These are phyloP conservation scores for Talaromyces sp. DNA, from an alignment of 2,329 filamentous ascomycete genomes.

Conservation along the genomic window DNA sequence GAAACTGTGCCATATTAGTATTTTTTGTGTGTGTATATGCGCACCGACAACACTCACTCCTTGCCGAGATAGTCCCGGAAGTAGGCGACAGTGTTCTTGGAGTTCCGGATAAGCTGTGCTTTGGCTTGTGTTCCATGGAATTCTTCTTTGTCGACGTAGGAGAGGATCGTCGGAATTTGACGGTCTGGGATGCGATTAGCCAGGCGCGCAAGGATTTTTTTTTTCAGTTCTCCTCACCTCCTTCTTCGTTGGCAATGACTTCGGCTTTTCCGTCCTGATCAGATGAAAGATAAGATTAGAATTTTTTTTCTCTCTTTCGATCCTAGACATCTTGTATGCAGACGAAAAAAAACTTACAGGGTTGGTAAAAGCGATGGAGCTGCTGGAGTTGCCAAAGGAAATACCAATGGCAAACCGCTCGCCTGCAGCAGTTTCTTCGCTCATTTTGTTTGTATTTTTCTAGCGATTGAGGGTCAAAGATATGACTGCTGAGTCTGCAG, in stretches of 20 bases:
- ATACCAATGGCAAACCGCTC: constrained; percentile 79
- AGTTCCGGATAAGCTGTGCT: constrained; percentile 85
- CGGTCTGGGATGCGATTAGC: constrained; percentile 60
- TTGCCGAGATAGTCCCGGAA: constrained; percentile 95
- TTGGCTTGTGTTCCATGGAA: constrained; percentile 96
- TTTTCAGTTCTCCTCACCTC: constrained; percentile 55
- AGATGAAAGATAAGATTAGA: background rate
- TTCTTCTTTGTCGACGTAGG: constrained; percentile 93
- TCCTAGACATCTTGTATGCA: background rate
- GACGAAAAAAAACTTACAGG: constrained; percentile 38
- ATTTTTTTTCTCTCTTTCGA: background rate
- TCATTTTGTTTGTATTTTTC: constrained; percentile 31
- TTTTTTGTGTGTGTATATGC: background rate
- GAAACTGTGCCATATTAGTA: constrained; percentile 52
- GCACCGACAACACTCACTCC: constrained; percentile 55
- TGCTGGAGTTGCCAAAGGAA: constrained; percentile 97
- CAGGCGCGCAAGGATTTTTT: background rate
- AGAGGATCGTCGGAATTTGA: constrained; percentile 91
- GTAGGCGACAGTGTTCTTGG: constrained; percentile 87
- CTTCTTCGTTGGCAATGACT: constrained; percentile 98
- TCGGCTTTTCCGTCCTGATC: constrained; percentile 82
- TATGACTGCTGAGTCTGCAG: background rate
- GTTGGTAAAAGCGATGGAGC: constrained; percentile 87
- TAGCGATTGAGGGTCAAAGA: background rate
- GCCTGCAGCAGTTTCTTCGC: constrained; percentile 50